Percentiles rank a stretch among this genome's conserved stretches.
These are phyloP conservation scores for Jaltomata sinuosa DNA, from an alignment of 257 asterid genomes.

Conservation along the genomic window DNA sequence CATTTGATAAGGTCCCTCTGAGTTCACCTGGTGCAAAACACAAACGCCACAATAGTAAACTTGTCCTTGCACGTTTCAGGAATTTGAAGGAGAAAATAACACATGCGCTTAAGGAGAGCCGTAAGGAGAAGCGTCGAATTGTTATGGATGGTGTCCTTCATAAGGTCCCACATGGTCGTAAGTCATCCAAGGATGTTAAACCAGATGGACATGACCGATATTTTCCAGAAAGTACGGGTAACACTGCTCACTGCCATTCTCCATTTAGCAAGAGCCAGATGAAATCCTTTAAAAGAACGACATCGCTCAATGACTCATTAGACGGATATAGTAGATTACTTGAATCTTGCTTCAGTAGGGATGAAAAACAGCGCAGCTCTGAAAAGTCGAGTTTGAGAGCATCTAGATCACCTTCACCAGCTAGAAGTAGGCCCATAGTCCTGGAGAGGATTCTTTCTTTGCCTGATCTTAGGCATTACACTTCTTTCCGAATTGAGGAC, in stretches of 20 bases:
- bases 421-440: background rate
- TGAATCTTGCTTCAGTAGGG: conserved; percentile 22
- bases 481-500: conserved; percentile 37
- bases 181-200: conserved; percentile 14
- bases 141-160: conserved; percentile 65
- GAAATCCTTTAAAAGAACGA: conserved; percentile 27
- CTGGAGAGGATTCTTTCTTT: conserved; percentile 58
- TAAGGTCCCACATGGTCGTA: conserved; percentile 51
- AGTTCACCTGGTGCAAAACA: conserved; percentile 9
- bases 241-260: background rate
- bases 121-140: conserved; percentile 61
- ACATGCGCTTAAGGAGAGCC: conserved; percentile 48
- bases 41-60: conserved; percentile 25
- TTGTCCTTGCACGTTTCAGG: conserved; percentile 52
- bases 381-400: conserved; percentile 21
- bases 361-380: conserved; percentile 22
- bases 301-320: conserved; percentile 46
- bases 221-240: conserved; percentile 1
- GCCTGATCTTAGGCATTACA: conserved; percentile 59
- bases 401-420: conserved; percentile 8
- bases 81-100: conserved; percentile 48
- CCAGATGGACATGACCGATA: conserved; percentile 7
- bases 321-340: conserved; percentile 42
- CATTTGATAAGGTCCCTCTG: conserved; percentile 8
- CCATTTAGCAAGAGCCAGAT: conserved; percentile 5